Base-by-base conservation (phyloP, 2,329 filamentous ascomycete species). In the Ceratocystis diversiconidia region DNA sequence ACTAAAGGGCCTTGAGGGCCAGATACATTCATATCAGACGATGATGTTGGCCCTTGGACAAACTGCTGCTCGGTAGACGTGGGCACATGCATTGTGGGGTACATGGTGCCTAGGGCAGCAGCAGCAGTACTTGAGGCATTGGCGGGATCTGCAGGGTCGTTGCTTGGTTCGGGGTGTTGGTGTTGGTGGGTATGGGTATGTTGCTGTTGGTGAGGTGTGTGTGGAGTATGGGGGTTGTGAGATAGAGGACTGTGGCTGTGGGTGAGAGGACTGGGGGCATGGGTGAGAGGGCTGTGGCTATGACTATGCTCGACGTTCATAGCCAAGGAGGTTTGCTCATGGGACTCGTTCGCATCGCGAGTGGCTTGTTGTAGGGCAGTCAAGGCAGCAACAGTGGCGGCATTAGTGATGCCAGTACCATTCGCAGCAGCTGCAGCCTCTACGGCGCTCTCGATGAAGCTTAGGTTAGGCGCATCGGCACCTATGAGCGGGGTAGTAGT, bases 71-170 rank as follows among this genome's bases (percentile, higher is more conserved):
- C 82, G 0, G 82, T 84, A 2, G 80, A 76, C 25, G 79, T 77
- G 2, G 82, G 82, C 2, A 84, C 79, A 69, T 84, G 82, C 2
- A 85, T 74, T 1, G 81, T 82, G 4, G 82, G 82, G 70, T 83
- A 85, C 78, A 85, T 82, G 63, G 75, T 76, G 65, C 79, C 79
- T 2, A 85, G 74, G 32, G 82, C 82, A 12, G 82, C 82, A 50
- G 83, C 82, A 4, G 82, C 82, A 15, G 82, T 85, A 70, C 77
- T 84, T 3, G 82, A 82, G 22, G 81, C 82, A 70, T 79, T 81
- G 65, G 78, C 75, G 10, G 79, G 76, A 69, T 83, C 79, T 12
- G 79, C 71, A 8, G 76, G 72, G 63, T 80, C 80, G 12, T 75
- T 52, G 15, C 62, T 15, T 5, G 61, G 25, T 15, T 66, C 68